Evolutionary conservation across 2,329 filamentous ascomycete species (phyloP).

Genomic region (Penicillium verrucosum): DNA sequence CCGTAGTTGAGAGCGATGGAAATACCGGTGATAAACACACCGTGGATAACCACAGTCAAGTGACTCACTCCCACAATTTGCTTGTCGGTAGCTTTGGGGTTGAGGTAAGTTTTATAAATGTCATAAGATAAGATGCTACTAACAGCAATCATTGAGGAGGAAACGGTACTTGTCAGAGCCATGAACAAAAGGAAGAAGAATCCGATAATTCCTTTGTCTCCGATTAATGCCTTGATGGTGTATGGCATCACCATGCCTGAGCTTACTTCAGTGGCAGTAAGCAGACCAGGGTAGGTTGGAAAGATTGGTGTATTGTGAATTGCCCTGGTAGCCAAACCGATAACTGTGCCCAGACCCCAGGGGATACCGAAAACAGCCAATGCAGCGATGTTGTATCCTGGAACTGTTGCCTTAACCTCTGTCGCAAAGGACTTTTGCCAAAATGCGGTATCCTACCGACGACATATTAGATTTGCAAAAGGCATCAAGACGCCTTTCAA

Average conservation of each 20-base stretch:
- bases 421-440: conserved; percentile 54
- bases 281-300: conserved; percentile 42
- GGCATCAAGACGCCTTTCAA: too few species aligned
- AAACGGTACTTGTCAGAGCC: conserved; percentile 51
- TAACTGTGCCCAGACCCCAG: conserved; percentile 48
- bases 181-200: conserved; percentile 52
- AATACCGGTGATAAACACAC: conserved; percentile 48
- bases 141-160: conserved; percentile 52
- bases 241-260: conserved; percentile 51
- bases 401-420: conserved; percentile 48
- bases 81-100: conserved; percentile 45
- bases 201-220: conserved; percentile 42
- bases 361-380: conserved; percentile 49
- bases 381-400: conserved; percentile 47
- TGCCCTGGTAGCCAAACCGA: conserved; percentile 46
- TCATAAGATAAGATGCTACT: conserved; percentile 52
- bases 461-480: background rate
- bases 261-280: conserved; percentile 43
- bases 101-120: conserved; percentile 52
- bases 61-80: conserved; percentile 47
- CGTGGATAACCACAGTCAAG: conserved; percentile 48
- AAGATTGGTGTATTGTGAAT: conserved; percentile 48
- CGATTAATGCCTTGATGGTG: conserved; percentile 44
- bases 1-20: conserved; percentile 50
- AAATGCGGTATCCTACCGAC: conserved; percentile 47